Conservation (phyloP, 2,329 filamentous ascomycete genomes). For the Xylaria hypoxylon region DNA sequence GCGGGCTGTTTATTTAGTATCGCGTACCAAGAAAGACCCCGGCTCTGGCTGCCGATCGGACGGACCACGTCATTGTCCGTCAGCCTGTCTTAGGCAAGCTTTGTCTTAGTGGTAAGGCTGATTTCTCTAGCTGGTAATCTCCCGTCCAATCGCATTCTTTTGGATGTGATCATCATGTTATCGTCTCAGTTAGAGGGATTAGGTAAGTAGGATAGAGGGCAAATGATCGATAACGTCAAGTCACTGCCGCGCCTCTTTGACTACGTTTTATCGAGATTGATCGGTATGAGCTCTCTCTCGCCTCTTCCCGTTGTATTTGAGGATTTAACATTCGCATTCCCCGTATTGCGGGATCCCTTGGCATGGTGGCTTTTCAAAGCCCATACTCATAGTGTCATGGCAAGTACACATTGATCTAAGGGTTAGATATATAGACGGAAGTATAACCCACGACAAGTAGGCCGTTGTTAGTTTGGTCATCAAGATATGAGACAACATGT, state of each 20-base stretch:
- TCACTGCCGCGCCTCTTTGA: conserved; percentile 16
- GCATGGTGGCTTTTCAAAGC: conserved; percentile 14
- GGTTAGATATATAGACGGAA: conserved; percentile 21
- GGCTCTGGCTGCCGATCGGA: conserved; percentile 21
- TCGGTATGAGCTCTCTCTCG: background rate
- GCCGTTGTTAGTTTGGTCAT: background rate
- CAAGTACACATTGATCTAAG: conserved; percentile 1
- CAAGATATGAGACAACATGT: background rate
- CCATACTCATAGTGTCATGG: background rate
- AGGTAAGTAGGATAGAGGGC: background rate
- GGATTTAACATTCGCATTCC: conserved; percentile 28
- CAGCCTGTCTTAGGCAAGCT: conserved; percentile 17
- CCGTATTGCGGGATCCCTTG: conserved; percentile 27
- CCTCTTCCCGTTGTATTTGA: background rate
- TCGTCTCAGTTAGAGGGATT: background rate
- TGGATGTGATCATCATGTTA: conserved; percentile 9
- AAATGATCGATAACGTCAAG: conserved; percentile 7
- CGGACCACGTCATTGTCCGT: conserved; percentile 18
- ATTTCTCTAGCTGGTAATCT: conserved; percentile 15
- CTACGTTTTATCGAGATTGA: background rate
- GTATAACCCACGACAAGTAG: conserved; percentile 7
- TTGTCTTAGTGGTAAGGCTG: conserved; percentile 31
- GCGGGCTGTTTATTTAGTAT: conserved; percentile 14
- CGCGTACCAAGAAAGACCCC: conserved; percentile 1
- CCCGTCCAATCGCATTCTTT: conserved; percentile 12